Conservation (phyloP, 805 yeast species). For the Naumovozyma castellii region DNA sequence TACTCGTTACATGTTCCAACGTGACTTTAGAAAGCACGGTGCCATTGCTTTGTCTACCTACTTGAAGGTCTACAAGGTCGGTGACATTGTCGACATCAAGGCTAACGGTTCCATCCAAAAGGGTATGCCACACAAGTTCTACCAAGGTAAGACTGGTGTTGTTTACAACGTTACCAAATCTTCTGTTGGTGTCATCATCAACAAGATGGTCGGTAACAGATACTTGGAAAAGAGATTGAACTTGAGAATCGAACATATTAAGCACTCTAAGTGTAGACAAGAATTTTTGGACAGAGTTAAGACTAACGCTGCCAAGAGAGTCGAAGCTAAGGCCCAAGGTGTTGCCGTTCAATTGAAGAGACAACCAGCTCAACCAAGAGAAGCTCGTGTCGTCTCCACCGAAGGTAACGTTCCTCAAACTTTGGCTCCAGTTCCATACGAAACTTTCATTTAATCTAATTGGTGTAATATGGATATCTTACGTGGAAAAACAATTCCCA, state of each 20-base stretch:
- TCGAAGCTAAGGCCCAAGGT: slow-evolving; percentile 93
- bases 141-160: slow-evolving; percentile 99
- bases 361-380: slow-evolving; percentile 98
- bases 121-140: slow-evolving; percentile 99
- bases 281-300: slow-evolving; percentile 98
- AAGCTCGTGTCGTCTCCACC: slow-evolving; percentile 73
- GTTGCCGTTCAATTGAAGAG: slow-evolving; percentile 88
- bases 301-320: slow-evolving; percentile 86
- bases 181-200: slow-evolving; percentile 94
- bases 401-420: slow-evolving; percentile 85
- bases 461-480: background rate
- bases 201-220: slow-evolving; percentile 99
- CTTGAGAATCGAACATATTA: slow-evolving; percentile 97
- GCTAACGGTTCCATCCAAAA: slow-evolving; percentile 98
- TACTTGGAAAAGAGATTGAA: slow-evolving; percentile 97
- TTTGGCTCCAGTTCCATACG: slow-evolving; percentile 98
- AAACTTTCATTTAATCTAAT: slow-evolving; percentile 83
- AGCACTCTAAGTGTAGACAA: slow-evolving; percentile 99
- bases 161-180: slow-evolving; percentile 98
- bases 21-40: slow-evolving; percentile 98
- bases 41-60: slow-evolving; percentile 88
- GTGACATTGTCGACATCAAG: slow-evolving; percentile 98
- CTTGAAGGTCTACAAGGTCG: slow-evolving; percentile 96
- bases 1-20: slow-evolving; percentile 99
- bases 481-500: background rate